Percentiles rank a stretch among this genome's conserved stretches.
These are phyloP conservation scores for Hypoxylon lienhwacheense DNA, from an alignment of 495 filamentous ascomycete species.

Conservation along the genomic window DNA sequence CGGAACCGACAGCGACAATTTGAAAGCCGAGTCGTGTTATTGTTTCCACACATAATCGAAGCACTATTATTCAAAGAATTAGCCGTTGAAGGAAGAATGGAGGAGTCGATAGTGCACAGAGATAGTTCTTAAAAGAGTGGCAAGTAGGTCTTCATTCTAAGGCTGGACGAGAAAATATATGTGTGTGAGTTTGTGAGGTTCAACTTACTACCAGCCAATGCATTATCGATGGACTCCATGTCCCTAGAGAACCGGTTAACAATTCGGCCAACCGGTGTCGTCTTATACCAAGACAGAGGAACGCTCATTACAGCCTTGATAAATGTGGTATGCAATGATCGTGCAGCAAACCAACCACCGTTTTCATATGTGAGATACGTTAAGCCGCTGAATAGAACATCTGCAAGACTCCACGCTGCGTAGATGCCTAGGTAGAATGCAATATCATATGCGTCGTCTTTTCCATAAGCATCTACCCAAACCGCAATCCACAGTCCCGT, in stretches of 20 bases:
- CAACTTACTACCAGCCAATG: slow-evolving; percentile 40
- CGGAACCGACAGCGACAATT: slow-evolving; percentile 50
- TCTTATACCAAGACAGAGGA: slow-evolving; percentile 58
- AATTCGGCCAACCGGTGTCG: slow-evolving; percentile 57
- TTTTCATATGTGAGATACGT: slow-evolving; percentile 42
- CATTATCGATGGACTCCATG: slow-evolving; percentile 47
- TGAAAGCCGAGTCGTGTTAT: slow-evolving; percentile 45
- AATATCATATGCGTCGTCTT: slow-evolving; percentile 38
- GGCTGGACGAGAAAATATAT: too few species aligned
- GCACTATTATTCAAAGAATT: slow-evolving; percentile 22
- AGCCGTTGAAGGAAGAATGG: not conserved
- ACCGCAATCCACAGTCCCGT: slow-evolving; percentile 48
- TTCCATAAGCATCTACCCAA: slow-evolving; percentile 56
- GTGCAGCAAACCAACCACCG: slow-evolving; percentile 51
- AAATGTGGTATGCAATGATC: slow-evolving; percentile 49
- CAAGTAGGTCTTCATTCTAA: not conserved
- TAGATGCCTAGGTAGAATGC: slow-evolving; percentile 46
- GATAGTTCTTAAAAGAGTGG: not conserved
- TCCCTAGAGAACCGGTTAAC: slow-evolving; percentile 60
- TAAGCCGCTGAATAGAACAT: slow-evolving; percentile 37
- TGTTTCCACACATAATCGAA: slow-evolving; percentile 46
- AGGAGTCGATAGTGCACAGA: too few species aligned
- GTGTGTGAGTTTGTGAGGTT: not conserved
- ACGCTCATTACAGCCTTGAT: slow-evolving; percentile 51
- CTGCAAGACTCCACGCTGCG: slow-evolving; percentile 38